A percentile compares a stretch with the other conserved stretches of the same genome.
Evolutionary conservation across 73 alveolate species (phyloP).

Genomic region (Tetrahymena malaccensis): DNA sequence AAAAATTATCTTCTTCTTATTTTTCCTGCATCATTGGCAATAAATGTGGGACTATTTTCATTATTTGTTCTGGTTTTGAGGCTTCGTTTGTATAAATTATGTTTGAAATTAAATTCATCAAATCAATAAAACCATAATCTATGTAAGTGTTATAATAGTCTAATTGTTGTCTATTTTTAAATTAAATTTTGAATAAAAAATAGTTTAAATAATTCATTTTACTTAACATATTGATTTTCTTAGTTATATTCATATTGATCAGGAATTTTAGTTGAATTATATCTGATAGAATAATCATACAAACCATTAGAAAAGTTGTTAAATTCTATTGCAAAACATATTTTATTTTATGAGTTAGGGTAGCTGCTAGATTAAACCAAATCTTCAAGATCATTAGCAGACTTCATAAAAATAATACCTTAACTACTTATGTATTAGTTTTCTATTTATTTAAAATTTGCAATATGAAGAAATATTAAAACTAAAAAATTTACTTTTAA

Average conservation of each 20-base stretch:
- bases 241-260: background rate
- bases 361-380: background rate
- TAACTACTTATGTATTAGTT: background rate
- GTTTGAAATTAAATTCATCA: constrained; percentile 11
- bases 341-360: background rate
- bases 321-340: background rate
- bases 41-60: constrained; percentile 1
- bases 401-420: background rate
- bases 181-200: background rate
- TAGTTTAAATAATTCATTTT: background rate
- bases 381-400: background rate
- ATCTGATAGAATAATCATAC: background rate
- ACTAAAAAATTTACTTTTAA: background rate
- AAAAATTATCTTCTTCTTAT: constrained; percentile 10
- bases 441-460: background rate
- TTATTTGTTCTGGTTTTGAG: background rate
- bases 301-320: background rate
- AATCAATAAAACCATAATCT: constrained; percentile 4
- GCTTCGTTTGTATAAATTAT: background rate
- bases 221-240: background rate
- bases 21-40: background rate
- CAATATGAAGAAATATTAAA: background rate
- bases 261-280: background rate
- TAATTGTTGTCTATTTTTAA: background rate
- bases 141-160: background rate